Percentiles rank a stretch among this genome's conserved stretches.
Evolutionary conservation across 495 filamentous ascomycete species (phyloP).

Genomic region (Daldinia decipiens): DNA sequence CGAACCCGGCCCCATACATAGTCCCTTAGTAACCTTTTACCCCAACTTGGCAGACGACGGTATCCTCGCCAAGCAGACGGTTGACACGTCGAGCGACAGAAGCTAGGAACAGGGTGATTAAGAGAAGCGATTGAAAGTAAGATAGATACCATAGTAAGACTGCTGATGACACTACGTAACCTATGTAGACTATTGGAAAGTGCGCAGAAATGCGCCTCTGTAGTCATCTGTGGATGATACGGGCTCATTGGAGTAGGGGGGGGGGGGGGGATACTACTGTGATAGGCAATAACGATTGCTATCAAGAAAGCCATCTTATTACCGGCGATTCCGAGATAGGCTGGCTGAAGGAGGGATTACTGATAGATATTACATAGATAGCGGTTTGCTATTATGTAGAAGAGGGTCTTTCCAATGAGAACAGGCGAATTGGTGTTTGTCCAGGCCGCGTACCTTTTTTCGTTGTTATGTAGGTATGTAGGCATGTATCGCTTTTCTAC

Average conservation of each 20-base stretch:
- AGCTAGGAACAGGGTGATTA: neutral
- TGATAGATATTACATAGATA: neutral
- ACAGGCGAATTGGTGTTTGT: neutral
- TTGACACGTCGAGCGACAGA: slow-evolving; percentile 21
- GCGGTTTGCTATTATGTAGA: too few species aligned
- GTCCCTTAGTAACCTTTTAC: slow-evolving; percentile 10
- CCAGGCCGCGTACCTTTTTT: neutral
- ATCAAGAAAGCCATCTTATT: neutral
- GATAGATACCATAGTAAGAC: neutral
- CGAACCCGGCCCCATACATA: neutral
- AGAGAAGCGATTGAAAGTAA: neutral
- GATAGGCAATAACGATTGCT: neutral
- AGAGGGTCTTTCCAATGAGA: neutral
- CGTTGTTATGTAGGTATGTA: too few species aligned
- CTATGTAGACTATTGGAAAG: neutral
- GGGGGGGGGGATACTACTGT: neutral
- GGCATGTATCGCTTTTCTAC: neutral
- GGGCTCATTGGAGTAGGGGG: neutral
- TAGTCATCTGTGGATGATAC: slow-evolving; percentile 1
- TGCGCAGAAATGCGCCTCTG: neutral
- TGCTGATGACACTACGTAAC: neutral
- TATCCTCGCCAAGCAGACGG: slow-evolving; percentile 18
- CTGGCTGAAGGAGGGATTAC: neutral
- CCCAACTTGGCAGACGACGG: slow-evolving; percentile 36
- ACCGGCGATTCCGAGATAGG: neutral